phyloP scores from a whole-genome alignment of 148 eudicot genomes.

The Tetragonia tetragonoides region DNA sequence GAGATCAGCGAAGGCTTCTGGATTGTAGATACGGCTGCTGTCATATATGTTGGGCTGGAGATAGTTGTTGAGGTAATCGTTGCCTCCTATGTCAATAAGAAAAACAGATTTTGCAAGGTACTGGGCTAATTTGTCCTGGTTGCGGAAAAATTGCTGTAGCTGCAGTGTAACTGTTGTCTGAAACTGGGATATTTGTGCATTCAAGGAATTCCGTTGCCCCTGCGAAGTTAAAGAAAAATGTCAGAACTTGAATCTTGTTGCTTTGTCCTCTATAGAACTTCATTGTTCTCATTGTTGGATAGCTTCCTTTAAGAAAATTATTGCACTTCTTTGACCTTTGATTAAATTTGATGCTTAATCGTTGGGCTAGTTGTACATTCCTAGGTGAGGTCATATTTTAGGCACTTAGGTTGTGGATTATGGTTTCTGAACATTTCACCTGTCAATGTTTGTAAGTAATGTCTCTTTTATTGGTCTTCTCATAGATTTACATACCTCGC shows the following conservation, averaged over 20 bases:
- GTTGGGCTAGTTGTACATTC: not conserved
- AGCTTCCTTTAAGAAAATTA: not conserved
- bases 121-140: slow-evolving; percentile 27
- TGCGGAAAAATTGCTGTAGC: slow-evolving; percentile 26
- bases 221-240: slow-evolving; percentile 14
- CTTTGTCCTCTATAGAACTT: too few species aligned
- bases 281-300: too few species aligned
- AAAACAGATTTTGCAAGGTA: slow-evolving; percentile 42
- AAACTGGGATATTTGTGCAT: slow-evolving; percentile 42
- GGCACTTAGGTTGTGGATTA: not conserved
- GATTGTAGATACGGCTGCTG: slow-evolving; percentile 33
- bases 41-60: slow-evolving; percentile 38
- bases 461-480: too few species aligned
- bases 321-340: not conserved
- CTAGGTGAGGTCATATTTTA: not conserved
- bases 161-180: slow-evolving; percentile 29
- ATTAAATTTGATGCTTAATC: not conserved
- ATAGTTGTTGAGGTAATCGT: slow-evolving; percentile 50
- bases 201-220: slow-evolving; percentile 44
- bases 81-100: slow-evolving; percentile 45
- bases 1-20: slow-evolving; percentile 40
- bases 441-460: not conserved
- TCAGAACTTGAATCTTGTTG: slow-evolving; percentile 1
- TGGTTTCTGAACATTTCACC: not conserved
- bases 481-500: not conserved